phyloP scores from a whole-genome alignment of 2,329 filamentous ascomycete genomes.

The Stromatinia cepivora region DNA sequence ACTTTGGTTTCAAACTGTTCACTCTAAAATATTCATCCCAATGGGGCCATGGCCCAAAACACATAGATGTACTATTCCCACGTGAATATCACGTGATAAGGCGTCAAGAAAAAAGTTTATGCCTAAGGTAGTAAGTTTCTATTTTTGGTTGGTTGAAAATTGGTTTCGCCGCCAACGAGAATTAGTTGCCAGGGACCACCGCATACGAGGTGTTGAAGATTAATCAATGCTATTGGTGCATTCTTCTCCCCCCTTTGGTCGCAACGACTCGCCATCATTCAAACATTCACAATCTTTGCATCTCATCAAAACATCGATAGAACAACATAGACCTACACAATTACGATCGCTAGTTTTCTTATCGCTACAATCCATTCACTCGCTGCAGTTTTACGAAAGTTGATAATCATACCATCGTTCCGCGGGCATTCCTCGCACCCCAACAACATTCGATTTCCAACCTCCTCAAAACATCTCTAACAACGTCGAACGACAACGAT shows the following conservation, averaged over 20 bases:
- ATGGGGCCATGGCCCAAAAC: background rate
- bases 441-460: conserved; percentile 20
- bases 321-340: conserved; percentile 26
- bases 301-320: conserved; percentile 22
- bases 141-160: conserved; percentile 8
- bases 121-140: background rate
- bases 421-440: conserved; percentile 23
- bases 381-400: conserved; percentile 25
- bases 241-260: conserved; percentile 8
- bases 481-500: conserved; percentile 20
- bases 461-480: conserved; percentile 28
- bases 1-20: background rate
- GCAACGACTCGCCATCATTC: conserved; percentile 23
- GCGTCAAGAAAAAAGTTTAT: rapidly evolving
- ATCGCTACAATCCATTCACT: conserved; percentile 29
- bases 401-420: conserved; percentile 10
- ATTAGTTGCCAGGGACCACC: background rate
- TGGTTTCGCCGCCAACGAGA: conserved; percentile 24
- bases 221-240: conserved; percentile 20
- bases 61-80: background rate
- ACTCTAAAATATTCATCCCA: too few relatives aligned
- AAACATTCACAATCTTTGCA: conserved; percentile 22
- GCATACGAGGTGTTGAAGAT: conserved; percentile 21
- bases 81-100: background rate
- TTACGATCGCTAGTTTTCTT: conserved; percentile 21